Percentiles rank a stretch among this genome's conserved stretches.
phyloP scores from a whole-genome alignment of 1,284 basidiomycete genomes.

The Melampsora americana region DNA sequence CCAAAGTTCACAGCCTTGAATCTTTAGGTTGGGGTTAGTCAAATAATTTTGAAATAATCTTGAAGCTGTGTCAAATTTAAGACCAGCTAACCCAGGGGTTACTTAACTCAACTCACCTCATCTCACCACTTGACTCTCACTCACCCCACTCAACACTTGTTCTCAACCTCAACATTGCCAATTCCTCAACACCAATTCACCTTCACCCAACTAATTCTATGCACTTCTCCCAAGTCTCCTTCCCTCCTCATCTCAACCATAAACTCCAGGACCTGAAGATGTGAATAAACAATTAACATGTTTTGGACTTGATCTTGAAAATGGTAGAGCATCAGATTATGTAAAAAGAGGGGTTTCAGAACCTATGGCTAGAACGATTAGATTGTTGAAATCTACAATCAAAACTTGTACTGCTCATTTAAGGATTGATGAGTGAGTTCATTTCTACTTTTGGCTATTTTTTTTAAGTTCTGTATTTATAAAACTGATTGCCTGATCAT shows the following conservation, averaged over 20 bases:
- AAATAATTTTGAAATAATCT: too few species aligned
- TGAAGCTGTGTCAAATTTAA: too few species aligned
- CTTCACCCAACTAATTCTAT: too few species aligned
- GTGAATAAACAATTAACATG: constrained; percentile 92
- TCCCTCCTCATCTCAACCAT: constrained; percentile 87
- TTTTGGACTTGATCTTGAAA: constrained; percentile 90
- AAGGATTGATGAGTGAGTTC: constrained; percentile 77
- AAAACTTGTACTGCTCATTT: constrained; percentile 93
- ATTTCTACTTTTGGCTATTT: constrained; percentile 39
- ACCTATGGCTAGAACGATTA: constrained; percentile 94
- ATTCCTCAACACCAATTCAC: too few species aligned
- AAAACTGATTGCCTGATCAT: background rate
- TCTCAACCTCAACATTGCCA: too few species aligned
- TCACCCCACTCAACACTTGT: too few species aligned
- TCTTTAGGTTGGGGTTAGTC: too few species aligned
- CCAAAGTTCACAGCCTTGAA: too few species aligned
- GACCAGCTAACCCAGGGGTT: too few species aligned
- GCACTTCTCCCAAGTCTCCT: too few species aligned
- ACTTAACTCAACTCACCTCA: too few species aligned
- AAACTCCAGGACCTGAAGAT: constrained; percentile 80
- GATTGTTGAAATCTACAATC: constrained; percentile 90
- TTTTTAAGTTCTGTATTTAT: background rate
- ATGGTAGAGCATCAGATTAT: constrained; percentile 93
- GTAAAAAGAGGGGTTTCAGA: constrained; percentile 88
- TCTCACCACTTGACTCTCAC: too few species aligned